Conservation (phyloP, 148 eudicot species). For the Camellia lanceoleosa region DNA sequence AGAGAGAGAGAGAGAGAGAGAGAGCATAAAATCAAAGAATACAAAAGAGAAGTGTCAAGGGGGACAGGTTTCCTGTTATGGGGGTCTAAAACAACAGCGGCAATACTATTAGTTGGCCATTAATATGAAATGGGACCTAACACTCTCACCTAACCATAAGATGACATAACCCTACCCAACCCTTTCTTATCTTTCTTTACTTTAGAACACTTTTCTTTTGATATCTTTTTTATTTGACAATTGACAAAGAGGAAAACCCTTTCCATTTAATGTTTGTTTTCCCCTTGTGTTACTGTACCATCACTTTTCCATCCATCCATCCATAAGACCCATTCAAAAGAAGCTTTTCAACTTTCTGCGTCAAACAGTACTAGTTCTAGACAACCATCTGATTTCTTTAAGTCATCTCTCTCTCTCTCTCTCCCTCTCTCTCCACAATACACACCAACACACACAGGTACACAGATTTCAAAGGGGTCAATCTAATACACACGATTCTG, state of each 20-base stretch:
- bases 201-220: neutral
- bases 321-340: constrained; percentile 15
- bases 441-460: neutral
- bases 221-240: constrained; percentile 13
- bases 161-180: constrained; percentile 2
- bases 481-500: constrained; percentile 6
- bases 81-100: constrained; percentile 31
- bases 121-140: constrained; percentile 31
- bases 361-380: constrained; percentile 18
- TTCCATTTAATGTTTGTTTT: neutral
- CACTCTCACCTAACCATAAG: constrained; percentile 34
- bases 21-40: constrained; percentile 8
- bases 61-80: constrained; percentile 33
- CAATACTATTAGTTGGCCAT: constrained; percentile 31
- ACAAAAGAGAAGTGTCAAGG: constrained; percentile 13
- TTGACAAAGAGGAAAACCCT: constrained; percentile 22
- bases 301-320: neutral
- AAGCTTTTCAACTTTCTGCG: constrained; percentile 18
- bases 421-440: neutral
- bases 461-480: neutral
- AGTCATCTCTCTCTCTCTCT: constrained; percentile 10
- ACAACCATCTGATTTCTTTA: constrained; percentile 11
- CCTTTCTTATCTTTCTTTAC: constrained; percentile 8
- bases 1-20: neutral
- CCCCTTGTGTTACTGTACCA: neutral